Evolutionary conservation across 768 basidiomycete species (phyloP).

Genomic region (Roridomyces roridus): DNA sequence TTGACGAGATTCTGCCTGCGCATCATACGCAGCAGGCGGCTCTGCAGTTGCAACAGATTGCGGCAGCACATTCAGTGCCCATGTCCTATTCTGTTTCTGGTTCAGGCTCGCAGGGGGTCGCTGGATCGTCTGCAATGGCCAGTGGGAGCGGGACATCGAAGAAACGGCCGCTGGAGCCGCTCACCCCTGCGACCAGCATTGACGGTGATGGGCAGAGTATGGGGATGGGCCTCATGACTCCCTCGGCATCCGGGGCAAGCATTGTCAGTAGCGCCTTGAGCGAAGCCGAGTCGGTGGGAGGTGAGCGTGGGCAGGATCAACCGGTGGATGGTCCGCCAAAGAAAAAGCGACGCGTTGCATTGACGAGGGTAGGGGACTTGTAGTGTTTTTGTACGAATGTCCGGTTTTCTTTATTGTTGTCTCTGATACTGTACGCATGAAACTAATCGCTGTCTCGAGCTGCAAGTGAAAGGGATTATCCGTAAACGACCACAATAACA

Average conservation of each 20-base stretch:
- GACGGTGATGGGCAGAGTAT: slow-evolving; percentile 56
- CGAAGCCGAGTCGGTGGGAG: slow-evolving; percentile 25
- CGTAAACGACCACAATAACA: background rate
- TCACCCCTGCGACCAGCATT: slow-evolving; percentile 56
- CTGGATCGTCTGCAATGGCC: background rate
- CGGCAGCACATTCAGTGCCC: slow-evolving; percentile 80
- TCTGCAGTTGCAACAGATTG: slow-evolving; percentile 89
- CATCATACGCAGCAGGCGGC: slow-evolving; percentile 92
- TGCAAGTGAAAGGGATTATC: too few relatives aligned
- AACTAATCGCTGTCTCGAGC: too few relatives aligned
- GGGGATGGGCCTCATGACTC: too few relatives aligned
- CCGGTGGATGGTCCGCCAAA: slow-evolving; percentile 67
- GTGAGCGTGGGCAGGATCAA: slow-evolving; percentile 27
- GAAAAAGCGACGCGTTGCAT: slow-evolving; percentile 84
- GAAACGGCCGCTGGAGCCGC: slow-evolving; percentile 50
- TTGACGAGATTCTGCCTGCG: slow-evolving; percentile 91
- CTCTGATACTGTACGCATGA: background rate
- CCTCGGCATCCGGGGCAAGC: slow-evolving; percentile 30
- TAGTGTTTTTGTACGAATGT: background rate
- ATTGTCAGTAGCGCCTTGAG: slow-evolving; percentile 12
- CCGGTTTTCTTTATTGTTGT: slow-evolving; percentile 4
- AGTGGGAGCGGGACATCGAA: slow-evolving; percentile 30
- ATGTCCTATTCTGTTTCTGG: slow-evolving; percentile 48
- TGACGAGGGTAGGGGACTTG: slow-evolving; percentile 73
- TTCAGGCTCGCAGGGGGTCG: slow-evolving; percentile 25